A percentile compares a stretch with the other conserved stretches of the same genome.
phyloP scores from a whole-genome alignment of 2,329 filamentous ascomycete genomes.

The Westerdykella aurantiaca region DNA sequence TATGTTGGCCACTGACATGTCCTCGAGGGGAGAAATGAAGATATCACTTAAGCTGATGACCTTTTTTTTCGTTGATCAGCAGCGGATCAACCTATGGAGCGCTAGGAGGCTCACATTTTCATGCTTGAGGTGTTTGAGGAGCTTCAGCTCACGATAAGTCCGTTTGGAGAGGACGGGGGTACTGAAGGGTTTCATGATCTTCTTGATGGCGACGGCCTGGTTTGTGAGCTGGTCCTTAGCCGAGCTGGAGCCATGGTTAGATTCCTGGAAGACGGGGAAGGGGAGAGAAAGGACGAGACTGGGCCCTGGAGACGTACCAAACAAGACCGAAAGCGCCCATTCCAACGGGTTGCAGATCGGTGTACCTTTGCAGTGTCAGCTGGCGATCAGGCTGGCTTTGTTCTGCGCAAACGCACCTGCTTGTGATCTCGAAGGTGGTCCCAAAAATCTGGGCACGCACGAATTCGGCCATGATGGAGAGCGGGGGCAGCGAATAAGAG shows the following conservation, averaged over 20 bases:
- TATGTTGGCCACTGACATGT: slow-evolving; percentile 63
- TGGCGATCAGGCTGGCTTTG: slow-evolving; percentile 8
- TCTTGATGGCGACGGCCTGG: slow-evolving; percentile 97
- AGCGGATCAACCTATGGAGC: background rate
- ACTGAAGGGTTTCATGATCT: slow-evolving; percentile 99
- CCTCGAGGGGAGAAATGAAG: slow-evolving; percentile 97
- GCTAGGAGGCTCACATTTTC: slow-evolving; percentile 68
- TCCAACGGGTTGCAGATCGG: slow-evolving; percentile 94
- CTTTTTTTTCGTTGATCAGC: slow-evolving; percentile 34
- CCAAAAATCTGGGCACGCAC: slow-evolving; percentile 99
- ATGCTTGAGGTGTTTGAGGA: slow-evolving; percentile 92
- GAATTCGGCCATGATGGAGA: slow-evolving; percentile 87
- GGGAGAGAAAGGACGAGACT: background rate
- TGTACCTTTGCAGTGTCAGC: slow-evolving; percentile 61
- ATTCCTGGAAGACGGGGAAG: slow-evolving; percentile 3
- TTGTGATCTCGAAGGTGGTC: slow-evolving; percentile 99
- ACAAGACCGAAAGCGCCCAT: slow-evolving; percentile 99
- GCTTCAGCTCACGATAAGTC: slow-evolving; percentile 94
- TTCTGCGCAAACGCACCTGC: slow-evolving; percentile 59
- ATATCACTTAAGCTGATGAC: slow-evolving; percentile 98
- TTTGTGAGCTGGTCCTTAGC: slow-evolving; percentile 96
- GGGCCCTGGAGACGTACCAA: slow-evolving; percentile 56
- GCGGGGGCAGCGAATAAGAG: slow-evolving; percentile 12
- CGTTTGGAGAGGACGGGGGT: slow-evolving; percentile 97
- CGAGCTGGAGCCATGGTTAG: slow-evolving; percentile 57